These are phyloP conservation scores for Schizonepeta tenuifolia DNA, from an alignment of 257 asterid genomes.

Conservation along the genomic window DNA sequence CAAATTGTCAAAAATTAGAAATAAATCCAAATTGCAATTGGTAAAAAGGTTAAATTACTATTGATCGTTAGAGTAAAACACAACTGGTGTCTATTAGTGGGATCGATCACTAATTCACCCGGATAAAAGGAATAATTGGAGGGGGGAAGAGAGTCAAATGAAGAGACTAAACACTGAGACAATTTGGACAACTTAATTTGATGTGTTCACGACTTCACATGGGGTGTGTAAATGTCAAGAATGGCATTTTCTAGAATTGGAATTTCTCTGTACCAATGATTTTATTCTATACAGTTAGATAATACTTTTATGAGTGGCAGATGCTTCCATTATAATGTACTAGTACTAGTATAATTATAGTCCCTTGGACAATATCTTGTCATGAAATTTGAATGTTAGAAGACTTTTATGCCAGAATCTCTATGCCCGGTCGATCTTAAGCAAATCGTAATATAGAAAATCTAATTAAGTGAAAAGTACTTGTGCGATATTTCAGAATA, in stretches of 20 bases:
- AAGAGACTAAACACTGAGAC: not conserved
- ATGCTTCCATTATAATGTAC: not conserved
- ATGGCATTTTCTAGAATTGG: slow-evolving; percentile 41
- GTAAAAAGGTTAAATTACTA: no score
- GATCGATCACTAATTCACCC: no score
- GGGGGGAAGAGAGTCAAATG: not conserved
- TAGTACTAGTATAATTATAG: not conserved
- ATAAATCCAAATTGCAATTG: no score
- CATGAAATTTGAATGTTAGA: not conserved
- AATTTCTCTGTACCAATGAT: slow-evolving; percentile 17
- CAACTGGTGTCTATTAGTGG: not conserved
- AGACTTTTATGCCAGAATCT: no score
- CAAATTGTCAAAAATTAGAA: no score
- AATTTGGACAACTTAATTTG: not conserved
- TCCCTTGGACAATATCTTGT: slow-evolving; percentile 2
- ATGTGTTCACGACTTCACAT: slow-evolving; percentile 1
- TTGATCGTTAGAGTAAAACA: no score
- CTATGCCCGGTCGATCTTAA: no score
- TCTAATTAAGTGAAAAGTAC: no score
- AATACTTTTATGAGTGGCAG: not conserved
- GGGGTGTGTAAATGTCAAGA: slow-evolving; percentile 25
- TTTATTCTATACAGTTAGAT: slow-evolving; percentile 1
- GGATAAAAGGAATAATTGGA: not conserved
- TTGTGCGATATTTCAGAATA: no score
- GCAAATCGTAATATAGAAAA: no score